Evolutionary conservation across 1,284 basidiomycete genomes (phyloP).

Genomic region (Irpex sp.): DNA sequence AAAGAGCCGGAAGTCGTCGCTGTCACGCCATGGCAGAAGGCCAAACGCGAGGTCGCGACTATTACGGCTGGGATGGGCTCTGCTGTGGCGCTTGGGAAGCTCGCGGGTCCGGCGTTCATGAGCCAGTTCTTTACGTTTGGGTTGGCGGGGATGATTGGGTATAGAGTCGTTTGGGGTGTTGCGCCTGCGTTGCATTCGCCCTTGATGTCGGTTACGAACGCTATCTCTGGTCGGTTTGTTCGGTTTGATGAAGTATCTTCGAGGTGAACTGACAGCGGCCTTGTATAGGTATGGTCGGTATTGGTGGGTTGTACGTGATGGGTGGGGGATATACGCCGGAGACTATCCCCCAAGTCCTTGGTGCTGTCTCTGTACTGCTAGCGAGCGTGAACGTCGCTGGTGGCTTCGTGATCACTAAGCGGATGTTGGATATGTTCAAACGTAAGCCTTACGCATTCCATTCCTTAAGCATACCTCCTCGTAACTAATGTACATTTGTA

Average conservation of each 20-base stretch:
- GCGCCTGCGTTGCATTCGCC: slow-evolving; percentile 80
- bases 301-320: slow-evolving; percentile 85
- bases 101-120: slow-evolving; percentile 78
- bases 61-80: slow-evolving; percentile 73
- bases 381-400: slow-evolving; percentile 83
- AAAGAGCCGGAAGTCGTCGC: slow-evolving; percentile 48
- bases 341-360: slow-evolving; percentile 72
- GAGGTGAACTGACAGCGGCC: not conserved
- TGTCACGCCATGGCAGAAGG: slow-evolving; percentile 81
- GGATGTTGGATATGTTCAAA: slow-evolving; percentile 89
- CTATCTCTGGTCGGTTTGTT: slow-evolving; percentile 54
- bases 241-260: not conserved
- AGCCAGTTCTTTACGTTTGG: slow-evolving; percentile 82
- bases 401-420: slow-evolving; percentile 79
- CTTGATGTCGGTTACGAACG: slow-evolving; percentile 82
- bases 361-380: slow-evolving; percentile 73
- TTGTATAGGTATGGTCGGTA: slow-evolving; percentile 61
- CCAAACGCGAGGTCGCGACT: slow-evolving; percentile 61
- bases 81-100: slow-evolving; percentile 66
- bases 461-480: not conserved
- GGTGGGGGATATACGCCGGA: slow-evolving; percentile 79
- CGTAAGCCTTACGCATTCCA: slow-evolving; percentile 41
- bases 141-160: slow-evolving; percentile 75
- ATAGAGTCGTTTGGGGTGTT: slow-evolving; percentile 84
- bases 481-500: slow-evolving; percentile 19